Base-by-base conservation (phyloP, 139 green algal genomes). In the Picochlorum sp. region DNA sequence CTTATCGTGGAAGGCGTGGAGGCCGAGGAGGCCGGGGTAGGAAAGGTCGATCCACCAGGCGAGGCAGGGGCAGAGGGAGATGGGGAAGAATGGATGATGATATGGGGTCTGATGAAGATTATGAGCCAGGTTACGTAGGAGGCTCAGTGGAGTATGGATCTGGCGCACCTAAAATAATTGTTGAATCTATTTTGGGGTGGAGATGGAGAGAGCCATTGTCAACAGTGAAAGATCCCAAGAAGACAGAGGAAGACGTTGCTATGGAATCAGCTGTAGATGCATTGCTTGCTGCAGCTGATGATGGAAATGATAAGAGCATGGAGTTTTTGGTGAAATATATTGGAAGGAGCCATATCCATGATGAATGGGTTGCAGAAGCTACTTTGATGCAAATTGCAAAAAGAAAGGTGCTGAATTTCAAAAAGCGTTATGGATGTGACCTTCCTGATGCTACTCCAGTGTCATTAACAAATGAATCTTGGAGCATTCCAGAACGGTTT, bases 281-380 rank as follows among this genome's bases (percentile, higher is more conserved):
- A 1, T 69, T 89, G 45, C 72, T 87, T 26, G 79, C 74, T n/a
- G 74, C 77, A 30, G 54, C 73, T 20, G 76, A 67, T 26, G 64
- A 15, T 15, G 64, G 49, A 37, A 28, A 65, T 28, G 51, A 52
- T 18, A 66, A 62, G 15, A 80, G 89, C 67, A 74, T 75, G 0
- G 88, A 95, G 77, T 95, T 87, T 71, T 74, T 93, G 23, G 87
- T 95, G 11, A 94, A 95, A 71, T 95, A 85, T 72, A 37, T 73
- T 23, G 78, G 80, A 24, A 70, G 73, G n/a, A 76, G 69, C 52
- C 87, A 96, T 71, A 71, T 84, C 7, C 87, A 93, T 71, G 87
- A 93, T 56, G 87, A 92, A 75, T 96, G 83, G 83, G 84, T 84
- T 34, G 34, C 69, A 15, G 86, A 91, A 74, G 61, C 58, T 1